Evolutionary conservation across 257 asterid genomes (phyloP), one percentile per base, ranked within the genome.

Genomic region (Ilex asprella): DNA sequence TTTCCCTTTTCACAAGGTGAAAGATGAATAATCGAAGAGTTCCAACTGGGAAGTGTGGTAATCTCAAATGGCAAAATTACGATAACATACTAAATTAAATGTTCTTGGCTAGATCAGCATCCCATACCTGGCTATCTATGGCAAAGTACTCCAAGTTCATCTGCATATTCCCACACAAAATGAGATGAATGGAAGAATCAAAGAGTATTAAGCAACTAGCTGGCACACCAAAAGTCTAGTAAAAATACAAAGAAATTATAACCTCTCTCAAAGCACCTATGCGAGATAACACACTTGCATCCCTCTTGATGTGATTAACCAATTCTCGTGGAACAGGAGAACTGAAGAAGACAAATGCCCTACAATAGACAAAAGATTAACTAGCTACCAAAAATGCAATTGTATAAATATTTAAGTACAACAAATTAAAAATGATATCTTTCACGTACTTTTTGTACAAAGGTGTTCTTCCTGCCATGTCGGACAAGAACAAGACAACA

Each of bases 261-360:
- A 93, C 99, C 95, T 93, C 99, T 82, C 96, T 87, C 68, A 93
- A 79, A 72, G 97, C 96, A 75, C 99, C 96, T 66, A 93, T 85
- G 72, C 99, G 97, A 67, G 97, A 73, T 75, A 87, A 67, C 69
- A 89, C 99, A 80, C 86, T 84, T 67, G 82, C 78, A 67, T 87
- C 89, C 79, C 73, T 86, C 82, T 85, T 93, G 64, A 93, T 84
- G 79, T 84, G 82, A 74, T 73, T 81, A 69, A 93, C 99, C 78
- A 87, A 69, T 71, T 93, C 99, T 27, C 81, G 76, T 30, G 95
- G 59, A 73, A 93, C 84, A 65, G 97, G 84, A 67, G 99, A 89
- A 84, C 99, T 93, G 66, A 93, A 93, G 86, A 93, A 93, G 57
- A 93, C 88, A 65, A 84, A 93, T 61, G 99, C 96, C 91, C 99